These are phyloP conservation scores for Crithidia thermophila DNA, from an alignment of 208 protist genomes.

Conservation along the genomic window DNA sequence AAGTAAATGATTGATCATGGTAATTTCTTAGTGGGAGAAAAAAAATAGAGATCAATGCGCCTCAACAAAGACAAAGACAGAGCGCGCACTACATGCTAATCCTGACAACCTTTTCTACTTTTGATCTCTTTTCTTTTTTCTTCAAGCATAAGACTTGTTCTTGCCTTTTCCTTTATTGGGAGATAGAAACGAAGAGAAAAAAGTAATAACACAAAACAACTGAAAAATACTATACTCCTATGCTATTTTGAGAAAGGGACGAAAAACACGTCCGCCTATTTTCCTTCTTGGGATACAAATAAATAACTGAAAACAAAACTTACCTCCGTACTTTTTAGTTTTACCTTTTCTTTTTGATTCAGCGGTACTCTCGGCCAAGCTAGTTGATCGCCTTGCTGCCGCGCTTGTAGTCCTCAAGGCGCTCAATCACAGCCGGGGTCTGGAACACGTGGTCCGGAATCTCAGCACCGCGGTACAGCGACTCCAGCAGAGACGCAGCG, in stretches of 20 bases:
- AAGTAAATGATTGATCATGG: not conserved
- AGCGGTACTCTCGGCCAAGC: not conserved
- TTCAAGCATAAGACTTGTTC: slow-evolving; percentile 1
- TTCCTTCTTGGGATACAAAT: slow-evolving; percentile 7
- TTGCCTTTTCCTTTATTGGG: slow-evolving; percentile 14
- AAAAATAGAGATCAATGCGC: slow-evolving; percentile 2
- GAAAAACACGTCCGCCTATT: not conserved
- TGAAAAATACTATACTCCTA: slow-evolving; percentile 28
- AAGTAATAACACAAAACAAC: slow-evolving; percentile 22
- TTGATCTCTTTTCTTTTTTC: not conserved
- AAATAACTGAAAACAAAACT: slow-evolving; percentile 12
- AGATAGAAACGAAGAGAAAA: slow-evolving; percentile 11
- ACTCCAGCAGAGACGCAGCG: slow-evolving; percentile 88
- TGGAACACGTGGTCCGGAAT: slow-evolving; percentile 92
- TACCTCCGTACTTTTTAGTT: not conserved
- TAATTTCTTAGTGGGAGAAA: not conserved
- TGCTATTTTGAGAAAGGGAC: slow-evolving; percentile 11
- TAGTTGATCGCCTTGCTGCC: slow-evolving; percentile 79
- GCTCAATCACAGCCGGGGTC: slow-evolving; percentile 88
- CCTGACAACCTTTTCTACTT: not conserved
- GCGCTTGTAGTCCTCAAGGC: slow-evolving; percentile 76
- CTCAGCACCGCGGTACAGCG: slow-evolving; percentile 87
- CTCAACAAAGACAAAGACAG: not conserved
- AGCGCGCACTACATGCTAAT: too few species aligned
- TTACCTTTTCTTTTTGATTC: slow-evolving; percentile 6